Conservation (phyloP, 805 yeast species). For the Zygosaccharomyces pseudorouxii region DNA sequence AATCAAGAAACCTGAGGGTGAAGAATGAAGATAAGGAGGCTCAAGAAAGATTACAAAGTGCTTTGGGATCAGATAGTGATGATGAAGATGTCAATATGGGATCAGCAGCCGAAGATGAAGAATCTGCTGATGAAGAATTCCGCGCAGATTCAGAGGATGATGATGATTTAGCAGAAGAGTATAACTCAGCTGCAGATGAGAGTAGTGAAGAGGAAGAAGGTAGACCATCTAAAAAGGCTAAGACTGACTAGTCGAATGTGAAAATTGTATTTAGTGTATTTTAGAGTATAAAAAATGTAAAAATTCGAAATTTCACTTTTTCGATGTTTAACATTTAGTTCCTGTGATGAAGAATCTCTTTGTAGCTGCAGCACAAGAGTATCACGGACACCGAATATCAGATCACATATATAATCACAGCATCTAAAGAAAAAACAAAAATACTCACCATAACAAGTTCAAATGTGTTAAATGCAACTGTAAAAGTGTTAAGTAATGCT, state of each 20-base stretch:
- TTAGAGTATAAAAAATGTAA: background rate
- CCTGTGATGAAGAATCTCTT: background rate
- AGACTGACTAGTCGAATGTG: conserved; percentile 11
- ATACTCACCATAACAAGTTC: background rate
- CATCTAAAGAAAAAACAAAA: background rate
- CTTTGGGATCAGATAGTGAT: conserved; percentile 56
- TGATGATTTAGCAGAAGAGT: conserved; percentile 80
- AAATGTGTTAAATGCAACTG: background rate
- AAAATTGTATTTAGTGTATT: conserved; percentile 3
- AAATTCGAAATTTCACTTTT: conserved; percentile 1
- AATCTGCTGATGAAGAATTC: conserved; percentile 84
- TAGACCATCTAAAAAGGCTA: conserved; percentile 40
- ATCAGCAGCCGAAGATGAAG: conserved; percentile 78
- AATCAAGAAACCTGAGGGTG: conserved; percentile 70
- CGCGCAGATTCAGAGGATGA: conserved; percentile 45
- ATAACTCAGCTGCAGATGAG: conserved; percentile 54
- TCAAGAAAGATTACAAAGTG: conserved; percentile 72
- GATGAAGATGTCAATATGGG: conserved; percentile 50
- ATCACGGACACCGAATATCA: background rate
- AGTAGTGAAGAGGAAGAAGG: conserved; percentile 33
- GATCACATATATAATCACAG: background rate
- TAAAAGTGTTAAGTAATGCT: background rate
- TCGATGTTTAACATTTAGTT: conserved; percentile 5
- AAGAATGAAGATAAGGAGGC: conserved; percentile 89
- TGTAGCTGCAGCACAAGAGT: background rate